Base-by-base conservation (phyloP, 257 asterid genomes). In the Lantana camara region DNA sequence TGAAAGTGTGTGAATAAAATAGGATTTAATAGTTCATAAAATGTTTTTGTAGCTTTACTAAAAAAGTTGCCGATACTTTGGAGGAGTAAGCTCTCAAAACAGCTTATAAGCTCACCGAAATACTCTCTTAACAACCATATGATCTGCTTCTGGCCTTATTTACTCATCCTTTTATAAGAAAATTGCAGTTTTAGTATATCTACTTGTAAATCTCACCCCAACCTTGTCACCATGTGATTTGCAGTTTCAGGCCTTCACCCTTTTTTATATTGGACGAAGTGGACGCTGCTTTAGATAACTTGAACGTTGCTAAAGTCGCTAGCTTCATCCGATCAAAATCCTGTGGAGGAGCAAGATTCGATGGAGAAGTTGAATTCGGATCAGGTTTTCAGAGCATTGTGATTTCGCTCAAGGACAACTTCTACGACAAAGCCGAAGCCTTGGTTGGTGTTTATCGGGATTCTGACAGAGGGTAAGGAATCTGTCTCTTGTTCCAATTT, bases 261-360 rank as follows among this genome's bases (percentile, higher is more conserved):
- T 94, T 94, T 79, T 90, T 88, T 62, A 94, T 94, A 77, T 68
- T 94, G 83, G 99, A 94, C 41, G 99, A 94, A 88, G 99, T 94
- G 73, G 99, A 94, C 75, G 99, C 99, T 61, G 99, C 99, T 15
- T 68, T 94, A 67, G 99, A 94, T 57, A 94, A 90, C 74, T 64
- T 90, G 54, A 94, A 94, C 66, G 99, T 94, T 9, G 97, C 97
- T 67, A 94, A 94, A 77, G 95, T 94, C 22, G 99, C 99, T 53
- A 89, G 99, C 78, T 94, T 94, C 61, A 86, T 94, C 57, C 86
- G 93, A 78, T 77, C 96, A 66, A 90, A 86, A 78, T 94, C 97
- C 15, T 94, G 97, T 64, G 90, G 78, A 69, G 92, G 91, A 55
- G 90, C 85, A 64, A 72, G 90, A 57, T 3, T 60, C 49, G 82